Evolutionary conservation across 345 rosid genomes (phyloP).

Genomic region (Citrus sinensis): DNA sequence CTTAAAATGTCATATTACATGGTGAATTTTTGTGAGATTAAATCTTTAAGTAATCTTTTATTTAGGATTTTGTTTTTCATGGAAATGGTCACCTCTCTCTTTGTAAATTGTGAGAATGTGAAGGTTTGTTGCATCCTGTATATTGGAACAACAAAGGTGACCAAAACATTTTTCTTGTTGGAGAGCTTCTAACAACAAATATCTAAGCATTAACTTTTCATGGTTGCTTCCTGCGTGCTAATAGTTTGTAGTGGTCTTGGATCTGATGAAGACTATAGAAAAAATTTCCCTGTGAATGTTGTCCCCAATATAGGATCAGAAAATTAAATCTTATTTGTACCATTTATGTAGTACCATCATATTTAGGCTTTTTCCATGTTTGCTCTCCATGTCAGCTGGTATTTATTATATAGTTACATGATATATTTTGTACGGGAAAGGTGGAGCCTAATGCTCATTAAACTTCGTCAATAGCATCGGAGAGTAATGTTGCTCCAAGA

Average conservation of each 20-base stretch:
- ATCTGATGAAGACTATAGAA: not conserved
- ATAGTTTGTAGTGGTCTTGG: not conserved
- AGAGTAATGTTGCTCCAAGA: no score
- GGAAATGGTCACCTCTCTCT: not conserved
- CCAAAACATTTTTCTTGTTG: no score
- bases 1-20: no score
- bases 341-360: not conserved
- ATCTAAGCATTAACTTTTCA: not conserved
- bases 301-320: conserved; percentile 6
- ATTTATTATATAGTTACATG: not conserved
- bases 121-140: not conserved
- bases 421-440: not conserved
- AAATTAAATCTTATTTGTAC: conserved; percentile 10
- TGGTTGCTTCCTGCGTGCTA: not conserved
- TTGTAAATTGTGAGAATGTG: not conserved
- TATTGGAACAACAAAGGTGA: no score
- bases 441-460: not conserved
- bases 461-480: no score
- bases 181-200: no score
- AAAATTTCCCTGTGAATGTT: not conserved
- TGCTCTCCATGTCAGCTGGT: not conserved
- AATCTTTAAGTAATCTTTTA: not conserved
- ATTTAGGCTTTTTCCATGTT: not conserved
- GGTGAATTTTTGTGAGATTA: no score
- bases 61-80: not conserved